Conservation (phyloP, 1,139 yeast genomes). For the Chernovozyma aurita region DNA sequence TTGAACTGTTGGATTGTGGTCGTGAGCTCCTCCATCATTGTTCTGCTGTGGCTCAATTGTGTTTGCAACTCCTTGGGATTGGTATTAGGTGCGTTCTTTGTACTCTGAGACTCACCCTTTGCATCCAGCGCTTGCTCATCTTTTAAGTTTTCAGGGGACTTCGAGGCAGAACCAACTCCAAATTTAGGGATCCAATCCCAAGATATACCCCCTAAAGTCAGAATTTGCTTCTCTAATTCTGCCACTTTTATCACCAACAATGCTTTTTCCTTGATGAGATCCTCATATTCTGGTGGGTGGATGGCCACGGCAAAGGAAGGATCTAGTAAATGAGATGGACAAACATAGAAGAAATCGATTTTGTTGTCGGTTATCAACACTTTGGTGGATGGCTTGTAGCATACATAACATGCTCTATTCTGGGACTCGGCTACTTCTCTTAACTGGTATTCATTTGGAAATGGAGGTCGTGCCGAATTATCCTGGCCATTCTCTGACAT, state of each 20-base stretch:
- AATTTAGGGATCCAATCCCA: neutral
- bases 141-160: no score
- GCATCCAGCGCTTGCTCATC: no score
- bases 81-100: constrained; percentile 5
- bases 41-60: constrained; percentile 10
- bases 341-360: constrained; percentile 66
- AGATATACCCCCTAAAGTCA: constrained; percentile 6
- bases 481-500: neutral
- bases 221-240: constrained; percentile 20
- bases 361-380: constrained; percentile 53
- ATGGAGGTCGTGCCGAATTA: constrained; percentile 14
- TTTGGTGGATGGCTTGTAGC: constrained; percentile 60
- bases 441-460: constrained; percentile 49
- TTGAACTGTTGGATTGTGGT: constrained; percentile 21
- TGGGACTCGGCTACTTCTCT: constrained; percentile 56
- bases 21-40: constrained; percentile 12
- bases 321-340: constrained; percentile 62
- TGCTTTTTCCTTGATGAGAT: constrained; percentile 34
- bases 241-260: constrained; percentile 39
- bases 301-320: constrained; percentile 56
- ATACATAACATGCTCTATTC: constrained; percentile 57
- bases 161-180: neutral
- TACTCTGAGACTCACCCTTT: no score
- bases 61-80: constrained; percentile 22
- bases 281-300: constrained; percentile 42